Evolutionary conservation across 1,284 basidiomycete species (phyloP).

Genomic region (Leccinum subrobustum): DNA sequence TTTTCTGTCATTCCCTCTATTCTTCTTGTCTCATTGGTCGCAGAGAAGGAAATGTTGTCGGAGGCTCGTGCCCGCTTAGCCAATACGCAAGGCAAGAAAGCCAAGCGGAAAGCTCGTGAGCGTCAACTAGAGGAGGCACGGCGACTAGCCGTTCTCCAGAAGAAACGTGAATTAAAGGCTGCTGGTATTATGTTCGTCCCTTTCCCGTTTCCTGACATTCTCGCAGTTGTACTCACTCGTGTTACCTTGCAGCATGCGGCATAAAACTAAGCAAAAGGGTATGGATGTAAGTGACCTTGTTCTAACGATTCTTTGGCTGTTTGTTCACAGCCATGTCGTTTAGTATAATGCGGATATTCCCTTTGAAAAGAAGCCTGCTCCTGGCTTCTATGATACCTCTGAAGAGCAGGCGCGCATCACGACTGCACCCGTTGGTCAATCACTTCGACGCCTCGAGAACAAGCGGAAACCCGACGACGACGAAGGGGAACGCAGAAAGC

Average conservation of each 20-base stretch:
- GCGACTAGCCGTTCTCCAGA: slow-evolving; percentile 92
- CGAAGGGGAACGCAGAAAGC: slow-evolving; percentile 82
- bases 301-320: neutral
- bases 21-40: slow-evolving; percentile 4
- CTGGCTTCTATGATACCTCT: slow-evolving; percentile 96
- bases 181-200: slow-evolving; percentile 89
- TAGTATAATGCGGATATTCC: slow-evolving; percentile 98
- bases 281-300: slow-evolving; percentile 77
- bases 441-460: slow-evolving; percentile 84
- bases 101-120: slow-evolving; percentile 97
- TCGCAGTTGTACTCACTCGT: slow-evolving; percentile 14
- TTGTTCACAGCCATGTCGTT: slow-evolving; percentile 6
- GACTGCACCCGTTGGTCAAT: slow-evolving; percentile 89
- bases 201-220: neutral
- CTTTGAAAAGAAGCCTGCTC: slow-evolving; percentile 93
- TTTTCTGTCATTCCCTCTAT: neutral
- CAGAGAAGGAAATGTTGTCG: slow-evolving; percentile 99
- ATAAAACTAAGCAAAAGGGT: slow-evolving; percentile 92
- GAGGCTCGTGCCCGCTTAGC: slow-evolving; percentile 97
- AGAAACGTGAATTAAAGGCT: slow-evolving; percentile 96
- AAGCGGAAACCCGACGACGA: slow-evolving; percentile 93
- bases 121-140: slow-evolving; percentile 95
- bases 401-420: slow-evolving; percentile 92
- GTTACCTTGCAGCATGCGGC: slow-evolving; percentile 59
- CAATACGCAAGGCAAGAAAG: slow-evolving; percentile 99